A percentile compares a stretch with the other conserved stretches of the same genome.
Conservation (phyloP, 176 grass and related monocot species). For the Ampelocalamus luodianensis region DNA sequence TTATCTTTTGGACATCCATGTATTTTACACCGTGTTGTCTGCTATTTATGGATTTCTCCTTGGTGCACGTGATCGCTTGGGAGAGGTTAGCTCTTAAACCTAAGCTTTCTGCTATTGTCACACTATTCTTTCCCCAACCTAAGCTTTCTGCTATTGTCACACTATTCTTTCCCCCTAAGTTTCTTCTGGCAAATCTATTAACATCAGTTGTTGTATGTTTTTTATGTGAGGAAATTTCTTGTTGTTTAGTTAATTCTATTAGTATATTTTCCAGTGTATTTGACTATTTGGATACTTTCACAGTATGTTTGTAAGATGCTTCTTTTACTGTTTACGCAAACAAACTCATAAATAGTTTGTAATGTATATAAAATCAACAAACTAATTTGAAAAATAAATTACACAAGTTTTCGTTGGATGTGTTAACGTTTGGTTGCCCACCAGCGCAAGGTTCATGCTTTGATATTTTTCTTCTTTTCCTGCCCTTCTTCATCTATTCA, state of each 20-base stretch:
- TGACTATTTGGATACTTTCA: background rate
- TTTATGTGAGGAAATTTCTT: conserved; percentile 19
- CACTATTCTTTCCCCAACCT: too few species aligned
- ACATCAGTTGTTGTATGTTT: conserved; percentile 8
- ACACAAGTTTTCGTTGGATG: conserved; percentile 12
- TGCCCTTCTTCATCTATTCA: conserved; percentile 23
- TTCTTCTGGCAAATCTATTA: background rate
- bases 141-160: conserved; percentile 9
- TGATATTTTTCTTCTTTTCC: conserved; percentile 8
- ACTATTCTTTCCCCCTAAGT: background rate
- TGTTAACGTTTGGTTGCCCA: conserved; percentile 23
- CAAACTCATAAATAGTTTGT: background rate
- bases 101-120: conserved; percentile 22
- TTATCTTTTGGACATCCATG: conserved; percentile 92
- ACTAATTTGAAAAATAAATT: background rate
- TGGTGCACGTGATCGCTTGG: conserved; percentile 82
- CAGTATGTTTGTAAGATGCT: background rate
- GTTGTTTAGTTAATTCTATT: background rate
- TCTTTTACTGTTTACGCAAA: conserved; percentile 13
- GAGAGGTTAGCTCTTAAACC: conserved; percentile 68
- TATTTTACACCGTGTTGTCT: conserved; percentile 90
- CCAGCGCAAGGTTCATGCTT: conserved; percentile 1
- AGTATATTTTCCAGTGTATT: background rate
- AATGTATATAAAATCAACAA: background rate
- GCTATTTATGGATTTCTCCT: conserved; percentile 89